These are phyloP conservation scores for Mucor plumbeus DNA, from an alignment of 371 early-diverging fungal genomes.

Conservation along the genomic window DNA sequence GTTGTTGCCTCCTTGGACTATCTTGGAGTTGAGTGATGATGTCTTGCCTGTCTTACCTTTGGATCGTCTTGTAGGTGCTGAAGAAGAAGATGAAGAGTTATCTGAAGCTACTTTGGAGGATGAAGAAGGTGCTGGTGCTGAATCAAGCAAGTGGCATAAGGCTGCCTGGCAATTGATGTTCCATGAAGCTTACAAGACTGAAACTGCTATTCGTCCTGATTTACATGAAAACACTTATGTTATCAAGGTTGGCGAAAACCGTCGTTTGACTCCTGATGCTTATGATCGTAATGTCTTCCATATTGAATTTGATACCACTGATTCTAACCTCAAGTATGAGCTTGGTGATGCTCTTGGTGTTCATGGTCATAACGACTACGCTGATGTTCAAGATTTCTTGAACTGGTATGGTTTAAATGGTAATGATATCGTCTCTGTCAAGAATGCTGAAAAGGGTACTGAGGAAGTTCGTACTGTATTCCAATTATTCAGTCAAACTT, in stretches of 20 bases:
- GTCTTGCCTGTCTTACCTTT: conserved; percentile 41
- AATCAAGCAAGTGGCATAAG: conserved; percentile 61
- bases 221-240: conserved; percentile 64
- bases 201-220: conserved; percentile 68
- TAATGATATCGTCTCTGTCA: conserved; percentile 64
- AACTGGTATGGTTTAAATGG: conserved; percentile 74
- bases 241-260: conserved; percentile 76
- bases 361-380: conserved; percentile 84
- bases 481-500: conserved; percentile 81
- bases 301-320: conserved; percentile 88
- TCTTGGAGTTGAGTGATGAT: conserved; percentile 47
- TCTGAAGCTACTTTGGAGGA: conserved; percentile 40
- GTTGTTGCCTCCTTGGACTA: conserved; percentile 59
- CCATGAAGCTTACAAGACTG: conserved; percentile 74
- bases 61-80: conserved; percentile 39
- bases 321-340: conserved; percentile 82
- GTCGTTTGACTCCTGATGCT: conserved; percentile 80
- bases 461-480: conserved; percentile 74
- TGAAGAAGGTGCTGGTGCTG: conserved; percentile 46
- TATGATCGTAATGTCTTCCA: conserved; percentile 97
- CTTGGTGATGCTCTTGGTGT: conserved; percentile 95
- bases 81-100: conserved; percentile 49
- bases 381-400: conserved; percentile 77
- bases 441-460: conserved; percentile 45
- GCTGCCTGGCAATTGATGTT: conserved; percentile 80